Evolutionary conservation across 2,329 filamentous ascomycete species (phyloP).

Genomic region (Coniochaeta prunicola): DNA sequence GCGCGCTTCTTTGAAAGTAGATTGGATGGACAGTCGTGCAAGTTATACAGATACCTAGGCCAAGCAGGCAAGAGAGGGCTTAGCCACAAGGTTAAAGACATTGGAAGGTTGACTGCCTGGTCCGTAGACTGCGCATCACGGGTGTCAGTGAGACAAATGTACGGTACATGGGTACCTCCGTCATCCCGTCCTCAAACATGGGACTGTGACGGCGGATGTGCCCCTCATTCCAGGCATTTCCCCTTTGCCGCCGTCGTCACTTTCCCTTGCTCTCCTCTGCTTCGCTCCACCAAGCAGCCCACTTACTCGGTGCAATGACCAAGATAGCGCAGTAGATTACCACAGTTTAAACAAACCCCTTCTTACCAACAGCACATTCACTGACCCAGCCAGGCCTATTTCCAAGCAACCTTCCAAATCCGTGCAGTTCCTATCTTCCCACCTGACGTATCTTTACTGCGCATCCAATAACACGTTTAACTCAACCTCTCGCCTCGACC

Average conservation of each 20-base stretch:
- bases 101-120: neutral
- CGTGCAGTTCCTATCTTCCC: neutral
- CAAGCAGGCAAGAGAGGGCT: neutral
- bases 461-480: neutral
- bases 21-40: neutral
- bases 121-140: neutral
- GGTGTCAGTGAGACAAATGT: neutral
- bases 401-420: neutral
- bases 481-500: neutral
- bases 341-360: neutral
- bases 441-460: neutral
- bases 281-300: neutral
- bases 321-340: neutral
- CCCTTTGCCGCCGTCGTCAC: constrained; percentile 3
- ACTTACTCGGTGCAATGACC: neutral
- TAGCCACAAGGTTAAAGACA: neutral
- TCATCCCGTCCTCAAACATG: neutral
- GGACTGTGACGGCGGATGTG: neutral
- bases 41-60: neutral
- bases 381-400: neutral
- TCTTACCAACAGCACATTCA: neutral
- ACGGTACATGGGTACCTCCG: neutral
- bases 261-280: neutral
- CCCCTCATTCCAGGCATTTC: constrained; percentile 1
- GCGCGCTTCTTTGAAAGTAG: no score